phyloP scores from a whole-genome alignment of 2,329 filamentous ascomycete species.

The Neopestalotiopsis sp. region DNA sequence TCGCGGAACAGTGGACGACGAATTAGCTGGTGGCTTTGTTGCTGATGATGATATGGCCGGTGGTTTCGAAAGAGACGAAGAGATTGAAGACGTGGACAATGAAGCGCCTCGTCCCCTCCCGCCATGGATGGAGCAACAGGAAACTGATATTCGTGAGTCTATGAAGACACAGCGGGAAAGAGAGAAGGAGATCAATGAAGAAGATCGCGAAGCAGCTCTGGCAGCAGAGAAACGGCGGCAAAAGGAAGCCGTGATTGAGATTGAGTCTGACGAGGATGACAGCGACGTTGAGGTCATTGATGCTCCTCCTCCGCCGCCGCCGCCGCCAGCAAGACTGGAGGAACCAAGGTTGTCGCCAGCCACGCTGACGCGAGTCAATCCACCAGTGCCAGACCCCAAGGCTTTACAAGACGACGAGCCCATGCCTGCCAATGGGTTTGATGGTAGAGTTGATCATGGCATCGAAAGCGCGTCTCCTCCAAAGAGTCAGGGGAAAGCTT shows the following conservation, averaged over 20 bases:
- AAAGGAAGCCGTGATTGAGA: constrained; percentile 61
- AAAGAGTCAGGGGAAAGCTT: constrained; percentile 2
- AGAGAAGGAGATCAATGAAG: constrained; percentile 67
- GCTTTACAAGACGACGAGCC: constrained; percentile 12
- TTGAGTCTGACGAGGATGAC: constrained; percentile 66
- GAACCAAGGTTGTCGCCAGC: constrained; percentile 25
- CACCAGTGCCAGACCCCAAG: constrained; percentile 22
- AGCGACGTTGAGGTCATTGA: constrained; percentile 65
- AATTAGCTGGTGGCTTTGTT: constrained; percentile 44
- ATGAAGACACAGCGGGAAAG: constrained; percentile 62
- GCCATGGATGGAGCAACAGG: constrained; percentile 71
- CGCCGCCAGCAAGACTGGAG: constrained; percentile 35
- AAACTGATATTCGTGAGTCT: constrained; percentile 70
- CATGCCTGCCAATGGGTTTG: constrained; percentile 7
- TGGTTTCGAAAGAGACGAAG: constrained; percentile 59
- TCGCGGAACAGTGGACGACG: constrained; percentile 22
- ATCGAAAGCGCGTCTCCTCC: not conserved
- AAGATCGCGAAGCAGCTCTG: constrained; percentile 62
- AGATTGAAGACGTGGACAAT: constrained; percentile 31
- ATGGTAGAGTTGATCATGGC: not conserved
- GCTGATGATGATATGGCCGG: constrained; percentile 61
- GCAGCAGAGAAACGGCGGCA: constrained; percentile 56
- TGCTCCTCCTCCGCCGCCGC: constrained; percentile 44
- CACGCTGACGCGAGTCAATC: constrained; percentile 27
- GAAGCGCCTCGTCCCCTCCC: constrained; percentile 66